Base-by-base conservation (phyloP, 2,329 filamentous ascomycete species). In the Ascochyta lentis region DNA sequence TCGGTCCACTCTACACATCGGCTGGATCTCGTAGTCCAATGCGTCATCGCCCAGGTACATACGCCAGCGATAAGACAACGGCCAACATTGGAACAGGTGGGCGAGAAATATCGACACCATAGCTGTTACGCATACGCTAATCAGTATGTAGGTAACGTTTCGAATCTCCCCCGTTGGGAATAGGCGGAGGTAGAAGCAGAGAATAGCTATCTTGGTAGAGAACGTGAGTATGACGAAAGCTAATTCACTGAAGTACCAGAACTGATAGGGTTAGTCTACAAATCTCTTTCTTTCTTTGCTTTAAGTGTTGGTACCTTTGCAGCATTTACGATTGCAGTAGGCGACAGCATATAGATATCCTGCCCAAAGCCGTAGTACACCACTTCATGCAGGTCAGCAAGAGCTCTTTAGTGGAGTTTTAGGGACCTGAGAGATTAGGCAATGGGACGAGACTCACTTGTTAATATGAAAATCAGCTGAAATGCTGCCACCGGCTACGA, bases 281-380 rank as follows among this genome's bases (percentile, higher is more conserved):
- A 13, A 8, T 29, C n/a, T 29, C 26, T 22, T 22, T 7, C 13
- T 43, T 19, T 9, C 13, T 27, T 8, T 10, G 8, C 3, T 22
- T 1, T 31, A 13, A 22, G 15, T 43, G 4, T 31, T 24, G 4
- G 15, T 15, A 43, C 40, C 24, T 31, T 43, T 43, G 40, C 40
- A 43, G 40, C 40, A 31, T 43, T 43, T 24, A 24, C 24, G 24
- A 43, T 24, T 31, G 40, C 26, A 19, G 24, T 12, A 31, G 40
- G 40, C n/a, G 40, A 43, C 10, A 43, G 24, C 40, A 43, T 43
- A 9, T 43, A 43, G 40, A 43, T 43, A 13, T 43, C 40, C 24
- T 43, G 40, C 10, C 40, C 40, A 43, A 43, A 43, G 40, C 40
- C 40, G 27, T 43, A 43, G 16, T 31, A 15, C 13, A 43, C 40